These are phyloP conservation scores for Trichoderma polysporum DNA, from an alignment of 2,329 filamentous ascomycete species.

Conservation along the genomic window DNA sequence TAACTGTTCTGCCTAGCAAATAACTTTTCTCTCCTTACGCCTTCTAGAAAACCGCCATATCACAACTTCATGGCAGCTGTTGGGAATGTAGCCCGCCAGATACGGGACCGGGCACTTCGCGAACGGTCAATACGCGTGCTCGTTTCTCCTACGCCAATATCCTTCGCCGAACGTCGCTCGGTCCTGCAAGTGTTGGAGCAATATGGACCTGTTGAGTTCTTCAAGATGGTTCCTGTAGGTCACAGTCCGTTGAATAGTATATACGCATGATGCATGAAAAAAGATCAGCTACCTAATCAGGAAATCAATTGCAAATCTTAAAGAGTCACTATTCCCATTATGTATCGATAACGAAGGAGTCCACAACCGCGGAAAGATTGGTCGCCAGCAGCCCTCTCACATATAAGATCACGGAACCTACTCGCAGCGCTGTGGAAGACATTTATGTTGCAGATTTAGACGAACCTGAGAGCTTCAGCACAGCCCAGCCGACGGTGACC, in stretches of 20 bases:
- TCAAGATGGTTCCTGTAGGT: constrained; percentile 40
- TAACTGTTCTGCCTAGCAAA: neutral
- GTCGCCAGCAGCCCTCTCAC: constrained; percentile 47
- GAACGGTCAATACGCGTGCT: constrained; percentile 49
- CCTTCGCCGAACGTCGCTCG: constrained; percentile 54
- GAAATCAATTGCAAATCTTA: constrained; percentile 12
- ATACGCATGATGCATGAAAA: neutral
- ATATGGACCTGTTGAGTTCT: constrained; percentile 51
- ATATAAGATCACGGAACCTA: constrained; percentile 41
- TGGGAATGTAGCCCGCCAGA: constrained; percentile 18
- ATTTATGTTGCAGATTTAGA: constrained; percentile 37
- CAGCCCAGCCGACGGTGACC: constrained; percentile 10
- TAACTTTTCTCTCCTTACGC: neutral
- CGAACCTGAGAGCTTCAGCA: constrained; percentile 24
- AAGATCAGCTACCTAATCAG: neutral
- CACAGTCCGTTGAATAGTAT: neutral
- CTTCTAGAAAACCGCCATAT: neutral
- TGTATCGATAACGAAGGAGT: constrained; percentile 47
- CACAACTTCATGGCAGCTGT: constrained; percentile 21
- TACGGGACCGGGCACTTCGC: constrained; percentile 24
- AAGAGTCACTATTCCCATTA: constrained; percentile 51
- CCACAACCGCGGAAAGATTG: constrained; percentile 41
- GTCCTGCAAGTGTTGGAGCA: constrained; percentile 53
- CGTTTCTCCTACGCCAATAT: constrained; percentile 52
- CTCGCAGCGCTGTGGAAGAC: constrained; percentile 27